Base-by-base conservation (phyloP, 2,329 filamentous ascomycete genomes). In the Pseudogymnoascus sp. region DNA sequence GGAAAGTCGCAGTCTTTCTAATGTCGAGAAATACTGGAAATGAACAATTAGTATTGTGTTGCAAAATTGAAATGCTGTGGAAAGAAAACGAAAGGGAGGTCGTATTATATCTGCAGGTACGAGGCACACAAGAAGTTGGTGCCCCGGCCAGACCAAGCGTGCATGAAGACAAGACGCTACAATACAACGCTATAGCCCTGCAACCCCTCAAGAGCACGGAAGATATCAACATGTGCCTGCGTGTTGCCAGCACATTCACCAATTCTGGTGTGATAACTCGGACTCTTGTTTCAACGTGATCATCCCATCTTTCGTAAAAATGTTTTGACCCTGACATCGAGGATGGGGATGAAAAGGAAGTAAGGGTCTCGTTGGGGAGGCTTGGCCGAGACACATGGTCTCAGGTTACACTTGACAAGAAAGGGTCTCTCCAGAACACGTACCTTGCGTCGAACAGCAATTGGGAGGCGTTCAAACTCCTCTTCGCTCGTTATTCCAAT, bases 1-100 rank as follows among this genome's bases (percentile, higher is more conserved):
- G 60, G 82, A 83, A 72, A 91, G 85, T 69, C 85, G 84, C 64
- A 89, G 80, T 64, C 88, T 83, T 75, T 91, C 89, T 66, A 89
- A 80, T 6, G 84, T 87, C 34, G 88, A 89, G 77, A 91, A 90
- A 77, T 89, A 90, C 84, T 91, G 73, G 42, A 64, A 61, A 61
- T 64, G 60, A 64, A 38, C 38, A 62, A 60, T 60, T 14, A 60
- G 59, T 60, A 60, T 12, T 34, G 34, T 40, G 59, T 60, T 36
- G 34, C n/a, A 25, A n/a, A 25, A 25, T 28, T 89, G 77, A 91
- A 90, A 77, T 89, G 90, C 84, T 91, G 73, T 44, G 64, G 62
- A 62, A 65, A 65, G 60, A 63, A 42, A 44, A 59, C 4, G 60
- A 53, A 63, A 59, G 34, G 61, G 23, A 21, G 16, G 38, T 38